Base-by-base conservation (phyloP, 371 early-diverging fungal species). In the Circinella minor region DNA sequence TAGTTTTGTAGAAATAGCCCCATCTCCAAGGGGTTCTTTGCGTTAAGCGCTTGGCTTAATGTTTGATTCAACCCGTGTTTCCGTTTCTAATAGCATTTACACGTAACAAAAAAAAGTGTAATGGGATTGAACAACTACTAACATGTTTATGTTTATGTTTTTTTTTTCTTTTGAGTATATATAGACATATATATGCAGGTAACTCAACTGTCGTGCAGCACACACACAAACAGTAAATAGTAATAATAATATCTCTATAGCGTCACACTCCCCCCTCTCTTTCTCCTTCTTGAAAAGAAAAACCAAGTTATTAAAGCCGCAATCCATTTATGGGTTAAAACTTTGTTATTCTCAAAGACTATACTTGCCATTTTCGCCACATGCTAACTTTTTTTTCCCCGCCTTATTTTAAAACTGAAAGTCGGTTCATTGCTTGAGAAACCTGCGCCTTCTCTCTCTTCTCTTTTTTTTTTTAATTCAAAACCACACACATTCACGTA, bases 171-270 rank as follows among this genome's bases (percentile, higher is more conserved):
- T 34, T 4, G 59, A 55, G 63, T 63, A 63, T 47, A 69, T 62
- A 69, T 63, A 55, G 69, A 43, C 61, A 63, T 55, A 74, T 67
- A 55, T 34, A 78, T 78, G 79, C 79, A 78, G 75, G 79, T 76
- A 71, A 71, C 71, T 74, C 77, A 72, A 75, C 75, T 63, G 65
- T 68, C 64, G 71, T 72, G 74, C 74, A 74, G 77, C 72, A 77
- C 63, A 61, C 70, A 72, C 27, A 74, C 43, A 43, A 43, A 72
- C 69, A 71, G 66, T 74, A 72, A 77, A 72, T 70, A 71, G 62
- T 72, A 68, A 65, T 36, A 54, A 65, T 65, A 65, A 51, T 65
- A 14, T 8, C 17, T 51, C 17, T 51, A 18, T 55, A n/a, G 27
- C 27, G 27, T 27, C 27, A 27, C 27, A 27, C 27, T 43, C 43